These are phyloP conservation scores for Gentiana straminea DNA, from an alignment of 257 asterid genomes.

Conservation along the genomic window DNA sequence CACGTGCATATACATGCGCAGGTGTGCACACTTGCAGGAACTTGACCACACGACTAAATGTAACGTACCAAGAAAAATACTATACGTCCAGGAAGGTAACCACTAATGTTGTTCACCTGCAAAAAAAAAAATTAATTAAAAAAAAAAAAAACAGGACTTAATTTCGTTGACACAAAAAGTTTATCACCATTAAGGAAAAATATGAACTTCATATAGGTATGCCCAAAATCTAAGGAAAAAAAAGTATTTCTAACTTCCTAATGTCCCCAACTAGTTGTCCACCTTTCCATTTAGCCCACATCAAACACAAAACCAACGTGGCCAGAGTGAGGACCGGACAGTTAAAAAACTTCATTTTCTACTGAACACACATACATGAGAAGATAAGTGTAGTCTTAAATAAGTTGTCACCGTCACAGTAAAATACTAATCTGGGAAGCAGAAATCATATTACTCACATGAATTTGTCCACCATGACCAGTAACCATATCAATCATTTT, in stretches of 20 bases:
- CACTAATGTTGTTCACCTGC: constrained; percentile 98
- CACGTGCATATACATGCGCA: too few relatives aligned
- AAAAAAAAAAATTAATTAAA: background rate
- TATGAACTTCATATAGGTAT: too few relatives aligned
- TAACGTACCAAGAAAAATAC: constrained; percentile 92
- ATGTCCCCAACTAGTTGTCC: too few relatives aligned
- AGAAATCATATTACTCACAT: constrained; percentile 34
- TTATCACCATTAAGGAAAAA: background rate
- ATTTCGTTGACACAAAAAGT: background rate
- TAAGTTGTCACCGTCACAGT: too few relatives aligned
- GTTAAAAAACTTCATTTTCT: background rate
- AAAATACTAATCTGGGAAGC: background rate
- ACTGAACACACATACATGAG: background rate
- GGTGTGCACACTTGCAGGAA: too few relatives aligned
- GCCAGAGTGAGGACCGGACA: too few relatives aligned
- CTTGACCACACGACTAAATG: background rate
- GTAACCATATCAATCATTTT: constrained; percentile 98
- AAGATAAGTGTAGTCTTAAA: background rate
- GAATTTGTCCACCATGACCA: constrained; percentile 97
- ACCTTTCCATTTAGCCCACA: too few relatives aligned
- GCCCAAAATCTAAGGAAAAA: too few relatives aligned
- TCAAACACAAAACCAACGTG: too few relatives aligned
- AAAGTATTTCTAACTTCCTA: too few relatives aligned
- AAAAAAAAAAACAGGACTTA: too few relatives aligned
- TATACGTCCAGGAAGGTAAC: constrained; percentile 96